These are phyloP conservation scores for Solanum appendiculatum DNA, from an alignment of 257 asterid species.

Conservation along the genomic window DNA sequence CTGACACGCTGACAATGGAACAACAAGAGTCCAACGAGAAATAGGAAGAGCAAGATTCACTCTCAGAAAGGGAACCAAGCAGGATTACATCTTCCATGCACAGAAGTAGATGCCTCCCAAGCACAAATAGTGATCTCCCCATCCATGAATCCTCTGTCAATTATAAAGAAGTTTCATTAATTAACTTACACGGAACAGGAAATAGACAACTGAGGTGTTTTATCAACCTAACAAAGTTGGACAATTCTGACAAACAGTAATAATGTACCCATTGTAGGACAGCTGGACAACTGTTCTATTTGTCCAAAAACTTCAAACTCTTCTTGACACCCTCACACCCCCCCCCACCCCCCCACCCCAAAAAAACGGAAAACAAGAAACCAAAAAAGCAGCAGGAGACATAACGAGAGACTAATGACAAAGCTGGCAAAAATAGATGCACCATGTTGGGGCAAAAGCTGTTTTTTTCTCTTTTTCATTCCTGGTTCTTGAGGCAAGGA, in stretches of 20 bases:
- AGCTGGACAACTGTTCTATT: not conserved
- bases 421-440: not conserved
- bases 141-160: conserved; percentile 28
- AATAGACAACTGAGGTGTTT: not conserved
- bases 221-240: not conserved
- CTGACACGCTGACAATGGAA: conserved; percentile 22
- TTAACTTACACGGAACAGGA: not conserved
- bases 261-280: not conserved
- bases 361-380: not conserved
- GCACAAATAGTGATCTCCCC: conserved; percentile 35
- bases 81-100: conserved; percentile 35
- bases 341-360: not conserved
- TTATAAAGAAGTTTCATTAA: not conserved
- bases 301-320: not conserved
- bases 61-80: conserved; percentile 20
- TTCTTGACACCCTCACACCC: not conserved
- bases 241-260: not conserved
- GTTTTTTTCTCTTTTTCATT: not conserved
- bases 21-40: conserved; percentile 28
- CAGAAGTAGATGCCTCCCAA: conserved; percentile 28
- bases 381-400: not conserved
- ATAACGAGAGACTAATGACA: not conserved
- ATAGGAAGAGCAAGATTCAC: conserved; percentile 16
- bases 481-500: not conserved
- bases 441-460: not conserved